Conservation (phyloP, 2,329 filamentous ascomycete species). For the Aspergillus sp. region DNA sequence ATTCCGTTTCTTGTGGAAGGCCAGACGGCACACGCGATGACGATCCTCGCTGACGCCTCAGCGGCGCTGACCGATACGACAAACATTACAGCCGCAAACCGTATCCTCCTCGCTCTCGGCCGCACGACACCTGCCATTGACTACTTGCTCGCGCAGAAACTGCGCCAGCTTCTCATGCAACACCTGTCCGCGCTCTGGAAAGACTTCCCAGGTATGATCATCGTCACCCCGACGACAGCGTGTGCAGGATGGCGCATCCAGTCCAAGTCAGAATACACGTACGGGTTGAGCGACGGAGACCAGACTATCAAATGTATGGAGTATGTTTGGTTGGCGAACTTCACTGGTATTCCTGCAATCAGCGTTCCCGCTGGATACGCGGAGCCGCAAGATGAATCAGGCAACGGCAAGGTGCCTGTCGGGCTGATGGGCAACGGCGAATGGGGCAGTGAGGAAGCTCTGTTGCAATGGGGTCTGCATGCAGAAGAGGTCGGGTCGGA, state of each 20-base stretch:
- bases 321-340: constrained; percentile 77
- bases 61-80: constrained; percentile 38
- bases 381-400: constrained; percentile 20
- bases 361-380: constrained; percentile 69
- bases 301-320: constrained; percentile 67
- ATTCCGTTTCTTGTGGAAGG: constrained; percentile 59
- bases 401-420: constrained; percentile 46
- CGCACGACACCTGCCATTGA: constrained; percentile 61
- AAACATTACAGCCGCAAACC: constrained; percentile 32
- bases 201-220: constrained; percentile 66
- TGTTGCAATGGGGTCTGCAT: constrained; percentile 51
- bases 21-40: constrained; percentile 69
- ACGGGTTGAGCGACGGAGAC: constrained; percentile 68
- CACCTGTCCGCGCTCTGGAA: constrained; percentile 68
- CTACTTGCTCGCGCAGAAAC: constrained; percentile 64
- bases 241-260: constrained; percentile 66
- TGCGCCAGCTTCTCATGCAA: constrained; percentile 70
- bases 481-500: constrained; percentile 42
- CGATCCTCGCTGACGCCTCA: constrained; percentile 66
- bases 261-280: constrained; percentile 53
- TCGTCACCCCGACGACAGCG: constrained; percentile 72
- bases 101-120: constrained; percentile 61
- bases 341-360: constrained; percentile 68
- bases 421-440: constrained; percentile 57
- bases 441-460: constrained; percentile 51